Percentiles rank a stretch among this genome's conserved stretches.
These are phyloP conservation scores for Papiliotrema laurentii DNA, from an alignment of 1,284 basidiomycete genomes.

Conservation along the genomic window DNA sequence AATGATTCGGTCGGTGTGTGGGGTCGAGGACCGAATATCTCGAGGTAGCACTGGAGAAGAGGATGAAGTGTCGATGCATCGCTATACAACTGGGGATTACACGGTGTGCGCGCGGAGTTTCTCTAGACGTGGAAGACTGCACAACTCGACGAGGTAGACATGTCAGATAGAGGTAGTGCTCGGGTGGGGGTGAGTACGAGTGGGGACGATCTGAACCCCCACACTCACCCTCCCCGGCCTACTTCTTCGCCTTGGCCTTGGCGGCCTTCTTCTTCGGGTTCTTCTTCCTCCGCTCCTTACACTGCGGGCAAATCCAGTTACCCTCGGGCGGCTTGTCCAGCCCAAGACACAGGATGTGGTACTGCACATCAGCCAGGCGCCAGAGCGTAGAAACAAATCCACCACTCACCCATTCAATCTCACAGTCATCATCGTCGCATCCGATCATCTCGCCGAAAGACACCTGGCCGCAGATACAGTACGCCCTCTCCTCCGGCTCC, in stretches of 20 bases:
- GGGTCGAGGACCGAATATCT: too few species aligned
- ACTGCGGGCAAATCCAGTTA: constrained; percentile 72
- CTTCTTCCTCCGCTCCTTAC: constrained; percentile 33
- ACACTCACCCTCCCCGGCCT: neutral
- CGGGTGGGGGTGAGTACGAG: too few species aligned
- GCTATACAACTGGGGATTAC: too few species aligned
- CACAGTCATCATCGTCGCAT: constrained; percentile 82
- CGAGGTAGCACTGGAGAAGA: too few species aligned
- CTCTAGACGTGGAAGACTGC: neutral
- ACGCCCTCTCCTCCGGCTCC: constrained; percentile 65
- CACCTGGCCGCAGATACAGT: constrained; percentile 73
- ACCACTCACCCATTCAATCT: constrained; percentile 84
- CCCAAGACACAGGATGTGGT: constrained; percentile 76
- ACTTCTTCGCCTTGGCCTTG: constrained; percentile 19
- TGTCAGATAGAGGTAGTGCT: neutral
- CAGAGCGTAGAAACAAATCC: neutral
- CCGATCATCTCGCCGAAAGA: constrained; percentile 89
- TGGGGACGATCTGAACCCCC: too few species aligned
- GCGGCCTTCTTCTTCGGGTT: constrained; percentile 26
- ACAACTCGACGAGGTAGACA: neutral
- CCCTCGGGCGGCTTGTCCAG: constrained; percentile 67
- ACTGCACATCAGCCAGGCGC: constrained; percentile 52
- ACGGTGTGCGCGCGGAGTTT: too few species aligned
- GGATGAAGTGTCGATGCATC: too few species aligned
- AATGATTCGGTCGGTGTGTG: neutral